Base-by-base conservation (phyloP, 2,329 filamentous ascomycete genomes). In the Hypocrella siamensis region DNA sequence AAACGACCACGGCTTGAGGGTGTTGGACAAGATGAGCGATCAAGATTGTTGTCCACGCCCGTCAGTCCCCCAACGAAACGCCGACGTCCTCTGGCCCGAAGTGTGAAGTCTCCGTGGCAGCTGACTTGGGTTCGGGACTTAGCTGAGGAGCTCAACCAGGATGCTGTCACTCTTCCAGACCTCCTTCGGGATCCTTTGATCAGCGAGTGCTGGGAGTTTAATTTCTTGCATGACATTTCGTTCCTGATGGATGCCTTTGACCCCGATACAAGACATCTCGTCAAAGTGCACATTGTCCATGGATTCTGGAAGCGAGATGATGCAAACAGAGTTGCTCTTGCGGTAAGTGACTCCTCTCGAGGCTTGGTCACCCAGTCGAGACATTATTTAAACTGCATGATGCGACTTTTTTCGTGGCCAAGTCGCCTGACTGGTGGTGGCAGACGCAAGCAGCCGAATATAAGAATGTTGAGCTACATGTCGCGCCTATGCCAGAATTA, bases 401-500 rank as follows among this genome's bases (percentile, higher is more conserved):
- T n/a, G n/a, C n/a, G n/a, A n/a, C n/a, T n/a, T n/a, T n/a, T n/a
- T n/a, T n/a, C n/a, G n/a, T n/a, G n/a, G n/a, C n/a, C n/a, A n/a
- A n/a, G n/a, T n/a, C n/a, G n/a, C n/a, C n/a, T 22, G 21, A 22
- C 6, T 18, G 11, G 6, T n/a, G 17, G 9, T 17, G 8, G 36
- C 39, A 50, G 32, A 24, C 17, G 5, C 9, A 17, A 9, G 75
- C 75, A 30, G 49, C 61, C 11, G 60, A 61, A 11, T 74, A 78
- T 45, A 47, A 61, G 3, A 88, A 90, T 47, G 67, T 90, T 16
- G 61, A 71, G 16, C 62, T 85, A 1, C 74, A 85, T 38, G 61
- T 68, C 12, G 83, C 84, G 0, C 83, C 75, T 37, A 79, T 93
- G 67, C 79, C 83, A 0, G 80, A 88, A 47, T 71, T 76, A 40